These are phyloP conservation scores for Albifimbria verrucaria DNA, from an alignment of 2,329 filamentous ascomycete genomes.

Conservation along the genomic window DNA sequence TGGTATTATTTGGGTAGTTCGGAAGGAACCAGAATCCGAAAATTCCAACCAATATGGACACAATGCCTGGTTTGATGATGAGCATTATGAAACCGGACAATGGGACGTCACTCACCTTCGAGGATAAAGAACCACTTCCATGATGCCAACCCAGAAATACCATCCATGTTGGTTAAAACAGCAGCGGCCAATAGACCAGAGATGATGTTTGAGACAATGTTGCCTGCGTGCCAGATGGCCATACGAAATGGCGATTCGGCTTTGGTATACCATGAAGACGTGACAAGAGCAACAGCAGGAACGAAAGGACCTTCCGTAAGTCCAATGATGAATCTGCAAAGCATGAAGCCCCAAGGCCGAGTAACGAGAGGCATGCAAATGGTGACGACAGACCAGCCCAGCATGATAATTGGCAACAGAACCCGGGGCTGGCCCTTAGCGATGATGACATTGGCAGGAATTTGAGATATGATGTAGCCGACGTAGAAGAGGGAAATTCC, in stretches of 20 bases:
- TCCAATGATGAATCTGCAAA: constrained; percentile 28
- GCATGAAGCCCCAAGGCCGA: constrained; percentile 22
- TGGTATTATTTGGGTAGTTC: constrained; percentile 31
- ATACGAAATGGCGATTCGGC: constrained; percentile 39
- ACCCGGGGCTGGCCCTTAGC: constrained; percentile 33
- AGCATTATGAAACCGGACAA: neutral
- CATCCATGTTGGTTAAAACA: constrained; percentile 41
- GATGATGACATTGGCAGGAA: constrained; percentile 43
- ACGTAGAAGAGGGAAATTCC: constrained; percentile 43
- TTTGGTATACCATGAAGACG: constrained; percentile 45
- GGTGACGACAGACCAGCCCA: constrained; percentile 39
- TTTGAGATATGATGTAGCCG: constrained; percentile 42
- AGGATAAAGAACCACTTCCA: constrained; percentile 43
- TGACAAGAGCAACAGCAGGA: constrained; percentile 43
- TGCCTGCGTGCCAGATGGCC: constrained; percentile 43
- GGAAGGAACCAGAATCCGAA: constrained; percentile 32
- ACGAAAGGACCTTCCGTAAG: constrained; percentile 37
- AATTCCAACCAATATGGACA: constrained; percentile 27
- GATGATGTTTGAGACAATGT: constrained; percentile 40
- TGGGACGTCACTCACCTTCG: constrained; percentile 15
- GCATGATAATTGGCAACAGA: constrained; percentile 34
- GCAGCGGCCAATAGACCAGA: constrained; percentile 41
- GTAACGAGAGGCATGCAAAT: constrained; percentile 40
- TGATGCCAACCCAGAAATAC: constrained; percentile 25
- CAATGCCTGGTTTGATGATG: constrained; percentile 19